These are phyloP conservation scores for Mrakiaceae sp. DNA, from an alignment of 1,284 basidiomycete species.

Conservation along the genomic window DNA sequence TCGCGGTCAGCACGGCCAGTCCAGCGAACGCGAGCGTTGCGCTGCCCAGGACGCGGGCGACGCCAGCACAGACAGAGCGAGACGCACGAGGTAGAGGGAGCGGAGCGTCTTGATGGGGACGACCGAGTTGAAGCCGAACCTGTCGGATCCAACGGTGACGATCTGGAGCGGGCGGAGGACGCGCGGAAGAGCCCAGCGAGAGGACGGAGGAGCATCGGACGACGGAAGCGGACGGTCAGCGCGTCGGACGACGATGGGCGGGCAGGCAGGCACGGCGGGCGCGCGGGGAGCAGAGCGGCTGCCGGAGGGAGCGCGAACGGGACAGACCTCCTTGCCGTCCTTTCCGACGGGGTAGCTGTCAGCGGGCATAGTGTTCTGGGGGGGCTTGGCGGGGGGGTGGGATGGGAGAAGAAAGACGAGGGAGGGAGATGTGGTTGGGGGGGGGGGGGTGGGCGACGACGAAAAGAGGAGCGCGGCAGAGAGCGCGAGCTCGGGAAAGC, in stretches of 20 bases:
- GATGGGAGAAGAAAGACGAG: too few relatives aligned
- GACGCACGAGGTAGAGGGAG: slow-evolving; percentile 71
- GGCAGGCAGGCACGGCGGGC: neutral
- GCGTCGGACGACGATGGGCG: neutral
- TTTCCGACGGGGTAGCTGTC: too few relatives aligned
- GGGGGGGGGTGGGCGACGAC: too few relatives aligned
- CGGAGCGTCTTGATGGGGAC: slow-evolving; percentile 67
- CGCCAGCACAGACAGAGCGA: slow-evolving; percentile 48
- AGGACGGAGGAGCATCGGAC: neutral
- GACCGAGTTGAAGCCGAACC: slow-evolving; percentile 78
- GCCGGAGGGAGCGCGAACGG: too few relatives aligned
- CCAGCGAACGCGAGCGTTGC: slow-evolving; percentile 28
- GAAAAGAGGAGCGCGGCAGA: too few relatives aligned
- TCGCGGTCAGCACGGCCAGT: neutral
- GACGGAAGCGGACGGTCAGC: neutral
- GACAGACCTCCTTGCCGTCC: too few relatives aligned
- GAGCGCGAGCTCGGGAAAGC: too few relatives aligned
- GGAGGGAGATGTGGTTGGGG: too few relatives aligned
- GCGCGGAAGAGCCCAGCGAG: neutral
- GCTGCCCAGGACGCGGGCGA: neutral
- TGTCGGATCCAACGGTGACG: slow-evolving; percentile 61
- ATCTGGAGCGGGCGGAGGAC: slow-evolving; percentile 37
- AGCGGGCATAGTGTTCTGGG: too few relatives aligned
- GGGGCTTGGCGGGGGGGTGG: too few relatives aligned
- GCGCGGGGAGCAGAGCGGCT: too few relatives aligned